phyloP scores from a whole-genome alignment of 192 early-diverging fungal species.

The Podila clonocystis region DNA sequence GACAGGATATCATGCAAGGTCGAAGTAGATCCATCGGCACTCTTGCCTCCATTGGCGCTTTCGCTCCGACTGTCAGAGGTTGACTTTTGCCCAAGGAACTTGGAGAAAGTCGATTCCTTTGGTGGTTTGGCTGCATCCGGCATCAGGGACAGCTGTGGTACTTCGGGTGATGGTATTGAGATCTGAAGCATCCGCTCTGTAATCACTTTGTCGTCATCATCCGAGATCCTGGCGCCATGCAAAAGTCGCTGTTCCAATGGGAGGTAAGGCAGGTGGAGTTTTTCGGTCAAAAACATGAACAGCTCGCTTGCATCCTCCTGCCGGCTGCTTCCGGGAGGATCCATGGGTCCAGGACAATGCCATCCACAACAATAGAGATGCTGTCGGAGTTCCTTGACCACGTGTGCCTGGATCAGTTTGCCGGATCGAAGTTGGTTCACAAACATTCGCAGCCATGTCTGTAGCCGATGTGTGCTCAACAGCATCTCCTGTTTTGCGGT shows the following conservation, averaged over 20 bases:
- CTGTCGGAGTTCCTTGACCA: slow-evolving; percentile 61
- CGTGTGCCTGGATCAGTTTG: slow-evolving; percentile 59
- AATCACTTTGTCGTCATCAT: slow-evolving; percentile 71
- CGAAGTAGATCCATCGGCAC: neutral
- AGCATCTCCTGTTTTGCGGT: slow-evolving; percentile 17
- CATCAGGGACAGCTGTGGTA: neutral
- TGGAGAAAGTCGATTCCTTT: slow-evolving; percentile 25
- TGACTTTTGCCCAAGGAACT: slow-evolving; percentile 12
- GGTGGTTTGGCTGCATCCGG: slow-evolving; percentile 3
- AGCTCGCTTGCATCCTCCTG: slow-evolving; percentile 79
- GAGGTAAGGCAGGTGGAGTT: slow-evolving; percentile 71
- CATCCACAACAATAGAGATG: slow-evolving; percentile 63
- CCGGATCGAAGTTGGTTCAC: slow-evolving; percentile 72
- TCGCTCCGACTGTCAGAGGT: slow-evolving; percentile 9
- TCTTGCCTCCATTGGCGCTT: neutral
- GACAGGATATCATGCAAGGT: slow-evolving; percentile 40
- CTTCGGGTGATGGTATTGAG: slow-evolving; percentile 47
- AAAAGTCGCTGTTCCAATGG: slow-evolving; percentile 72
- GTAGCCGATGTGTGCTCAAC: slow-evolving; percentile 54
- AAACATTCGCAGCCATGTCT: slow-evolving; percentile 62
- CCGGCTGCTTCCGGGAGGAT: slow-evolving; percentile 40
- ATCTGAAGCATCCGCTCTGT: slow-evolving; percentile 71
- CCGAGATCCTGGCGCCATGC: slow-evolving; percentile 73
- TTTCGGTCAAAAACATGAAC: slow-evolving; percentile 73
- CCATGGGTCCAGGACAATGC: slow-evolving; percentile 47